Conservation (phyloP, 2,329 filamentous ascomycete genomes). For the Bipolaris oryzae region DNA sequence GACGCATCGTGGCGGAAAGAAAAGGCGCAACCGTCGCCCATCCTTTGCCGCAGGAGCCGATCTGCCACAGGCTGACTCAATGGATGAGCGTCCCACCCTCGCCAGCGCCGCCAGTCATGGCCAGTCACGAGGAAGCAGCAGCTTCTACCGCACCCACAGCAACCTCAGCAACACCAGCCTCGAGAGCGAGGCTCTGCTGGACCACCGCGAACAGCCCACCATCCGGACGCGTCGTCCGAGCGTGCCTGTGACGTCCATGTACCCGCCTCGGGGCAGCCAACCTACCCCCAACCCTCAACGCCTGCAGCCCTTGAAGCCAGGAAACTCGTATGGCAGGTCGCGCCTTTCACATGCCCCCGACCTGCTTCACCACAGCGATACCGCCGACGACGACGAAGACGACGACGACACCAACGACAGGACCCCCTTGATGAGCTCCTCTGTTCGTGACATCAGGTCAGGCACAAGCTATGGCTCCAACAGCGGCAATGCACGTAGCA, state of each 20-base stretch:
- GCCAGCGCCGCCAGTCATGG: slow-evolving; percentile 44
- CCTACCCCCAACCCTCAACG: slow-evolving; percentile 27
- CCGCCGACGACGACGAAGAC: slow-evolving; percentile 51
- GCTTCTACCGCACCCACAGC: slow-evolving; percentile 60
- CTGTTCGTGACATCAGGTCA: slow-evolving; percentile 45
- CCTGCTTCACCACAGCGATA: slow-evolving; percentile 53
- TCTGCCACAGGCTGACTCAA: slow-evolving; percentile 61
- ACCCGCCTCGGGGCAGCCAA: slow-evolving; percentile 35
- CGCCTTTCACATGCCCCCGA: slow-evolving; percentile 40
- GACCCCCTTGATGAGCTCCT: slow-evolving; percentile 59
- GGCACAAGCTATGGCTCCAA: slow-evolving; percentile 44
- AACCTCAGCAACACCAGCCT: slow-evolving; percentile 84
- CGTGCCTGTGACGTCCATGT: slow-evolving; percentile 46
- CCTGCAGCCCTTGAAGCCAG: slow-evolving; percentile 16
- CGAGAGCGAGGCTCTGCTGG: slow-evolving; percentile 84
- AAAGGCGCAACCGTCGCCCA: slow-evolving; percentile 75
- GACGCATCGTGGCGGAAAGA: slow-evolving; percentile 77
- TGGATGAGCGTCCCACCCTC: slow-evolving; percentile 59
- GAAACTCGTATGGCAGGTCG: slow-evolving; percentile 29
- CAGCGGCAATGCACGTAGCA: slow-evolving; percentile 36
- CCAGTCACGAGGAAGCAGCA: slow-evolving; percentile 48
- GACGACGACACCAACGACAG: slow-evolving; percentile 52
- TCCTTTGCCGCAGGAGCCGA: slow-evolving; percentile 69
- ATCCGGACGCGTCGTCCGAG: slow-evolving; percentile 52
- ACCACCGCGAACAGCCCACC: slow-evolving; percentile 70